phyloP scores from a whole-genome alignment of 2,329 filamentous ascomycete species.

The Stemphylium beticola region DNA sequence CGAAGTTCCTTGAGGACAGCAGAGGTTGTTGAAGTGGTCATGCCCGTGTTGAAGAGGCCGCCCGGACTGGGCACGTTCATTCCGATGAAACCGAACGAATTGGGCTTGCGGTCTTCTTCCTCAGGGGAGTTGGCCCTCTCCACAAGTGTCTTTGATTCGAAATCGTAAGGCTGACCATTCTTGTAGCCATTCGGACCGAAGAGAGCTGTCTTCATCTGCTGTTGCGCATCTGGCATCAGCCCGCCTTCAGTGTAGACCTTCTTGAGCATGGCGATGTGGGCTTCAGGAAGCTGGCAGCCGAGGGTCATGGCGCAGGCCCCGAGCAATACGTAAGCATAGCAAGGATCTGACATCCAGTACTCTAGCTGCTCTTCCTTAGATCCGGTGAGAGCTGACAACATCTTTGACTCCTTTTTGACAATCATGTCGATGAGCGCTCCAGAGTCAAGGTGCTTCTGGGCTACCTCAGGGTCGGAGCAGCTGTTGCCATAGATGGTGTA shows the following conservation, averaged over 20 bases:
- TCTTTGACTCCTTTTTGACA: slow-evolving; percentile 15
- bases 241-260: slow-evolving; percentile 25
- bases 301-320: slow-evolving; percentile 29
- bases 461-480: slow-evolving; percentile 20
- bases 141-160: slow-evolving; percentile 22
- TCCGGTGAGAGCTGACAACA: slow-evolving; percentile 13
- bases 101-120: background rate
- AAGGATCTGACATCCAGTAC: slow-evolving; percentile 15
- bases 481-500: slow-evolving; percentile 13
- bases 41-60: slow-evolving; percentile 21
- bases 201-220: slow-evolving; percentile 29
- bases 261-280: slow-evolving; percentile 22
- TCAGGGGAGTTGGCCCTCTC: slow-evolving; percentile 12
- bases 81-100: background rate
- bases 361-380: slow-evolving; percentile 4
- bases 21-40: slow-evolving; percentile 16
- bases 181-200: slow-evolving; percentile 22
- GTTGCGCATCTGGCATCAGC: slow-evolving; percentile 18
- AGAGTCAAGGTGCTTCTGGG: slow-evolving; percentile 26
- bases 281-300: slow-evolving; percentile 19
- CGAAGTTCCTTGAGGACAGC: slow-evolving; percentile 28
- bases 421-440: slow-evolving; percentile 20
- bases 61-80: slow-evolving; percentile 23
- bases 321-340: slow-evolving; percentile 26
- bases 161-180: slow-evolving; percentile 27